A percentile compares a stretch with the other conserved stretches of the same genome.
These are phyloP conservation scores for Oropetium thomaeum DNA, from an alignment of 176 grass and related monocot species.

Conservation along the genomic window DNA sequence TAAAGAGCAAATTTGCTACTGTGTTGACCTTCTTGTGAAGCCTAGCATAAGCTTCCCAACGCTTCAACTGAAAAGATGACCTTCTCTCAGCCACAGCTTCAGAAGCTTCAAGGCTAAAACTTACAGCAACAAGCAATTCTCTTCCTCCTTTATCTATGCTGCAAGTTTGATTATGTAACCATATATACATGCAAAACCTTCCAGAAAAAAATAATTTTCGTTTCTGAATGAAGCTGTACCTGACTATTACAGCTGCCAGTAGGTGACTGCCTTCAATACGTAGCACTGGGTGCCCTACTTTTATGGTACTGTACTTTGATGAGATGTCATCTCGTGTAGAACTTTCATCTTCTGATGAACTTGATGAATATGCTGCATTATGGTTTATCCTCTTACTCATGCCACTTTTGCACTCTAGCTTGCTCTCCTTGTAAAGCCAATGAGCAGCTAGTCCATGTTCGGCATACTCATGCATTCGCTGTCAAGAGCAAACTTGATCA, in stretches of 20 bases:
- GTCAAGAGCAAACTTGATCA: slow-evolving; percentile 38
- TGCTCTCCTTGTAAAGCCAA: slow-evolving; percentile 98
- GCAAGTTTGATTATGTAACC: slow-evolving; percentile 37
- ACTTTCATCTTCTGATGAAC: slow-evolving; percentile 63
- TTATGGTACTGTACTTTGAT: slow-evolving; percentile 80
- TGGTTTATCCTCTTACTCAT: slow-evolving; percentile 46
- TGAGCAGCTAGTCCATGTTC: slow-evolving; percentile 94
- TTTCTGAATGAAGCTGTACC: slow-evolving; percentile 45
- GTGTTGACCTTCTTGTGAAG: slow-evolving; percentile 87
- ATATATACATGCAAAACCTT: slow-evolving; percentile 27
- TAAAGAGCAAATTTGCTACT: slow-evolving; percentile 25
- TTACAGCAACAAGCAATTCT: slow-evolving; percentile 93
- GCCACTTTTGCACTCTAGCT: slow-evolving; percentile 39
- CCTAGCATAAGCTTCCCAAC: slow-evolving; percentile 91
- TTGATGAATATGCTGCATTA: slow-evolving; percentile 57
- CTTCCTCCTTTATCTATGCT: slow-evolving; percentile 84
- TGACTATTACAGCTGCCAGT: slow-evolving; percentile 85
- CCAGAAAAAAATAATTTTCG: slow-evolving; percentile 24
- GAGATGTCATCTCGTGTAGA: slow-evolving; percentile 49
- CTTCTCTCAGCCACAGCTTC: slow-evolving; percentile 84
- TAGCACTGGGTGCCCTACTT: slow-evolving; percentile 87
- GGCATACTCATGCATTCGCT: slow-evolving; percentile 95
- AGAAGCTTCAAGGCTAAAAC: slow-evolving; percentile 92
- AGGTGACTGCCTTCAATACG: slow-evolving; percentile 89
- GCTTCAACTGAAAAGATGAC: slow-evolving; percentile 78